phyloP scores from a whole-genome alignment of 495 filamentous ascomycete genomes.

The Tuber brumale region DNA sequence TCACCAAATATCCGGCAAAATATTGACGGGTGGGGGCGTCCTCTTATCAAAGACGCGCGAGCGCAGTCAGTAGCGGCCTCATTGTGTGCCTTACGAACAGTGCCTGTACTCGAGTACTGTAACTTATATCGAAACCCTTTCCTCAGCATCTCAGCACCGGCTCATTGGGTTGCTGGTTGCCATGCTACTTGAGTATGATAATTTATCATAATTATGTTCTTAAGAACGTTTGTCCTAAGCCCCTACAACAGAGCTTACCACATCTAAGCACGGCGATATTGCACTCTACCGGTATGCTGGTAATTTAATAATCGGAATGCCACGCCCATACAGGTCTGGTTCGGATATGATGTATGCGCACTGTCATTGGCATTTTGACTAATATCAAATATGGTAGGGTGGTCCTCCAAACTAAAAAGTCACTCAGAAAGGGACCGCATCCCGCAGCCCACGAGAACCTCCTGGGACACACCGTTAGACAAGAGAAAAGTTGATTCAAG shows the following conservation, averaged over 20 bases:
- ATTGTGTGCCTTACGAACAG: not conserved
- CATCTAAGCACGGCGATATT: not conserved
- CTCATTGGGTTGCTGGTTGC: not conserved
- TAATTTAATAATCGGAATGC: not conserved
- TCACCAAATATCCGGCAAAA: no score
- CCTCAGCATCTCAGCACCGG: not conserved
- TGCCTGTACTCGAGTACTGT: no score
- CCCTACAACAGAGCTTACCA: not conserved
- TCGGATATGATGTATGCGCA: not conserved
- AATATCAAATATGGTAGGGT: not conserved
- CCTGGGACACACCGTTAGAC: not conserved
- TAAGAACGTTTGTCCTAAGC: not conserved
- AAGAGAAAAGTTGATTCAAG: not conserved
- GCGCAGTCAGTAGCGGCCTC: not conserved
- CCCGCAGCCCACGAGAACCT: no score
- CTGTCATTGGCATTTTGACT: not conserved
- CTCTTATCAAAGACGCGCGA: no score
- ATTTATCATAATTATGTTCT: no score
- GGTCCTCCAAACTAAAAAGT: not conserved
- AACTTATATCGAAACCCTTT: not conserved
- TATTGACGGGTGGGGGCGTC: no score
- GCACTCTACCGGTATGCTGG: not conserved
- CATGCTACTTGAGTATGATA: not conserved
- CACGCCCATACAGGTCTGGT: not conserved
- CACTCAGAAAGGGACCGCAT: not conserved